Conservation (phyloP, 2,329 filamentous ascomycete genomes). For the Onygena corvina region DNA sequence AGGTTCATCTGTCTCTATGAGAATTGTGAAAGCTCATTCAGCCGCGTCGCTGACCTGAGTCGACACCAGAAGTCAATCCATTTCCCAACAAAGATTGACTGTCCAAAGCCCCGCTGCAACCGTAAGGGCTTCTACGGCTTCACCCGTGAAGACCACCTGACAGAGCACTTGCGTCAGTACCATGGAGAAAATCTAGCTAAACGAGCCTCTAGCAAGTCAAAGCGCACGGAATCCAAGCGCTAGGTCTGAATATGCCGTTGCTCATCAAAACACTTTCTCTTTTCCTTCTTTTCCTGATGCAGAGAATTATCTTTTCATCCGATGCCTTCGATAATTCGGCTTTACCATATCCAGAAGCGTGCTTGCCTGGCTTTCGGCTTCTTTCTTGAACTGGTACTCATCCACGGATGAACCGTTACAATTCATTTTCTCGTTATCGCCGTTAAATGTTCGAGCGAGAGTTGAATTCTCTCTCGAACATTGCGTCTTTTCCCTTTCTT, state of each 20-base stretch:
- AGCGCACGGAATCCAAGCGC: background rate
- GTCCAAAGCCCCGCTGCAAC: slow-evolving; percentile 33
- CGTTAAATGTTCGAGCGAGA: slow-evolving; percentile 5
- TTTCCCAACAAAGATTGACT: slow-evolving; percentile 32
- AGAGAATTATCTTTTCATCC: background rate
- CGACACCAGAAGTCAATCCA: slow-evolving; percentile 40
- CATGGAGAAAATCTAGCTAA: slow-evolving; percentile 40
- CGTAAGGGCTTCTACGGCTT: slow-evolving; percentile 42
- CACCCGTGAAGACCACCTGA: slow-evolving; percentile 45
- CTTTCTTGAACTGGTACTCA: slow-evolving; percentile 7
- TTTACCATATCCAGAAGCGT: background rate
- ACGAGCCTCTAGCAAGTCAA: slow-evolving; percentile 20
- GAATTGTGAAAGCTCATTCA: slow-evolving; percentile 28
- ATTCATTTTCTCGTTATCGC: background rate
- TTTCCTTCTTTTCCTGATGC: background rate
- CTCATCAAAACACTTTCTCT: background rate
- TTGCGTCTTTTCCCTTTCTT: background rate
- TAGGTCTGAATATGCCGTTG: background rate
- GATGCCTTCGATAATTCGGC: background rate
- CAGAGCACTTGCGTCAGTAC: slow-evolving; percentile 46
- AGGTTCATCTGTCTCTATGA: slow-evolving; percentile 18
- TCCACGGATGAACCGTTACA: background rate
- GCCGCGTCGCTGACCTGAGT: slow-evolving; percentile 39
- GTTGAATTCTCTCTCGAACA: slow-evolving; percentile 1
- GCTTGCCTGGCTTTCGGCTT: background rate